These are phyloP conservation scores for Leccinum aurantiacum DNA, from an alignment of 768 basidiomycete genomes.

Conservation along the genomic window DNA sequence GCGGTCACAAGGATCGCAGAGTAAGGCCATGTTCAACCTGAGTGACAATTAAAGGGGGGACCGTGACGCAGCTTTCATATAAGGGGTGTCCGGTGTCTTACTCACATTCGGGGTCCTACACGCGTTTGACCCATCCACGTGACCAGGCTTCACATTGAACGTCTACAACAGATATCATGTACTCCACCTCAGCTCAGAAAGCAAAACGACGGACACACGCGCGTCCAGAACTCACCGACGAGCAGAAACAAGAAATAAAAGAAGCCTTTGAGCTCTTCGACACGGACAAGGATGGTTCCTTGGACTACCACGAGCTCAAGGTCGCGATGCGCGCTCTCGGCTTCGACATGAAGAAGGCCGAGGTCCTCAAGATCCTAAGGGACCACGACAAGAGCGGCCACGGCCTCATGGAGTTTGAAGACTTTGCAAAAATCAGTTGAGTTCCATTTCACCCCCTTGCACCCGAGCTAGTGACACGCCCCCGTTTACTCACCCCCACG, in stretches of 20 bases:
- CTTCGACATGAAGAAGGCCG: slow-evolving; percentile 97
- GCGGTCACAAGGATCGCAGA: slow-evolving; percentile 42
- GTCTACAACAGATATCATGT: slow-evolving; percentile 35
- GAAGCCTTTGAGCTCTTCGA: slow-evolving; percentile 99
- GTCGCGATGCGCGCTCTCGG: slow-evolving; percentile 98
- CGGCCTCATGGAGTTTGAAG: slow-evolving; percentile 87
- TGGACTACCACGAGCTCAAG: slow-evolving; percentile 99
- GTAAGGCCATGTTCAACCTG: neutral
- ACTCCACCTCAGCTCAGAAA: slow-evolving; percentile 66
- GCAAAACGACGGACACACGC: slow-evolving; percentile 71
- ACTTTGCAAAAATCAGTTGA: slow-evolving; percentile 92
- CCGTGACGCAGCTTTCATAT: neutral
- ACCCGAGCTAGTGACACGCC: neutral
- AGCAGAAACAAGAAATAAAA: slow-evolving; percentile 94
- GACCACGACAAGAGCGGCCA: slow-evolving; percentile 86
- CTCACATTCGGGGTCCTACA: slow-evolving; percentile 29
- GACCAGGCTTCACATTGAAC: slow-evolving; percentile 12
- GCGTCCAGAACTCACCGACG: slow-evolving; percentile 82
- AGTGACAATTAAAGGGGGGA: neutral
- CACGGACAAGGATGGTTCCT: slow-evolving; percentile 93
- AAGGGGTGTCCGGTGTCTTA: neutral
- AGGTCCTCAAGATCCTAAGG: slow-evolving; percentile 90
- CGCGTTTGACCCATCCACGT: slow-evolving; percentile 30
- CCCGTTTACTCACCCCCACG: slow-evolving; percentile 16
- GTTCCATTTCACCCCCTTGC: slow-evolving; percentile 23